These are phyloP conservation scores for Olyra latifolia DNA, from an alignment of 176 grass and related monocot genomes.

Conservation along the genomic window DNA sequence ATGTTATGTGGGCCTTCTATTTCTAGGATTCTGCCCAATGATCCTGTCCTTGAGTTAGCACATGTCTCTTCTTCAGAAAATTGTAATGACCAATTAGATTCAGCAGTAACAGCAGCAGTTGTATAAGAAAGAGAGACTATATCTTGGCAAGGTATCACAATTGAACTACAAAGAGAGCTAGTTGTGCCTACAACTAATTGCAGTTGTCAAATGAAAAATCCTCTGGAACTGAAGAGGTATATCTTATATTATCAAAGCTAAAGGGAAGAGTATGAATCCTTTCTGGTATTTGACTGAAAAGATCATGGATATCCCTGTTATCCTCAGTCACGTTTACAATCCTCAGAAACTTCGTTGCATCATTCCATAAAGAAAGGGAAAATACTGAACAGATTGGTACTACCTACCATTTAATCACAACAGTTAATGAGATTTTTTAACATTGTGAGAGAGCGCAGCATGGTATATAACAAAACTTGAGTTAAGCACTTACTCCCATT, in stretches of 20 bases:
- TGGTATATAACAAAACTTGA: no score
- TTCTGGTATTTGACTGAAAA: conserved; percentile 67
- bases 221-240: conserved; percentile 39
- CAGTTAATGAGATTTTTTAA: no score
- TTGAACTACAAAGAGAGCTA: conserved; percentile 57
- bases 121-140: conserved; percentile 38
- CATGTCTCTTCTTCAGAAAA: conserved; percentile 38
- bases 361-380: conserved; percentile 76
- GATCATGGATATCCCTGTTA: conserved; percentile 42
- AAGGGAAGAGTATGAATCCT: conserved; percentile 75
- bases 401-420: no score
- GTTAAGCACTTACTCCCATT: no score
- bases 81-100: conserved; percentile 35
- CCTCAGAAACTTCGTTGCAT: conserved; percentile 48
- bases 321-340: conserved; percentile 58
- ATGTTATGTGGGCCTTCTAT: conserved; percentile 24
- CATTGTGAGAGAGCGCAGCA: no score
- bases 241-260: conserved; percentile 76
- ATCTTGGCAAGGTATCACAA: conserved; percentile 77
- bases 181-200: conserved; percentile 82
- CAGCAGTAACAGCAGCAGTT: conserved; percentile 18
- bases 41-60: conserved; percentile 51
- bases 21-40: conserved; percentile 52
- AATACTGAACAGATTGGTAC: no score
- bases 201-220: conserved; percentile 55